Percentiles rank a stretch among this genome's conserved stretches.
Evolutionary conservation across 805 yeast species (phyloP).

Genomic region (Ogataea nitratoaversa): DNA sequence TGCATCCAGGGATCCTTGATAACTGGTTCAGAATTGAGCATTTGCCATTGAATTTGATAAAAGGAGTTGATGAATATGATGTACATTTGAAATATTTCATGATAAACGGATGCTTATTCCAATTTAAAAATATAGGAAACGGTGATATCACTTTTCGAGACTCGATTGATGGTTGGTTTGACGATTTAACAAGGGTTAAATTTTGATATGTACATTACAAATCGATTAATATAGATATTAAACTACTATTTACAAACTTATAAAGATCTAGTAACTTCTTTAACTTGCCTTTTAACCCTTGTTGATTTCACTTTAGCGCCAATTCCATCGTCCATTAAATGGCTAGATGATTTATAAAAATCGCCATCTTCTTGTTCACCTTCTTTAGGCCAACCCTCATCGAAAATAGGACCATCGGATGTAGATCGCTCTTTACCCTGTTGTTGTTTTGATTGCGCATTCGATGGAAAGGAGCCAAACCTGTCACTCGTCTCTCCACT

Average conservation of each 20-base stretch:
- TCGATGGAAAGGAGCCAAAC: too few species aligned
- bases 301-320: neutral
- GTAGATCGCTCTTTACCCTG: too few species aligned
- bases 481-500: constrained; percentile 2
- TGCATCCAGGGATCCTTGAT: constrained; percentile 51
- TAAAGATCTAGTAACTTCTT: constrained; percentile 11
- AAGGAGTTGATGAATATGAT: constrained; percentile 7
- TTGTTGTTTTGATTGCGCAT: too few species aligned
- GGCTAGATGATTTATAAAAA: neutral
- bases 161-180: constrained; percentile 46
- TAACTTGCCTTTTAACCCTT: constrained; percentile 1
- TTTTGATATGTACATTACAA: constrained; percentile 5
- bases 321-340: neutral
- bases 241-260: neutral
- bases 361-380: neutral
- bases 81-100: constrained; percentile 37
- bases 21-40: constrained; percentile 56
- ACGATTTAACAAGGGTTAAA: constrained; percentile 20
- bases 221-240: too few species aligned
- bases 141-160: constrained; percentile 37
- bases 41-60: constrained; percentile 40
- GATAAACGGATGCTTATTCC: constrained; percentile 48
- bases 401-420: too few species aligned
- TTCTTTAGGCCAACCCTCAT: neutral
- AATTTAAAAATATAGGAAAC: constrained; percentile 19